Base-by-base conservation (phyloP, 2,329 filamentous ascomycete species). In the Daldinia eschscholtzii region DNA sequence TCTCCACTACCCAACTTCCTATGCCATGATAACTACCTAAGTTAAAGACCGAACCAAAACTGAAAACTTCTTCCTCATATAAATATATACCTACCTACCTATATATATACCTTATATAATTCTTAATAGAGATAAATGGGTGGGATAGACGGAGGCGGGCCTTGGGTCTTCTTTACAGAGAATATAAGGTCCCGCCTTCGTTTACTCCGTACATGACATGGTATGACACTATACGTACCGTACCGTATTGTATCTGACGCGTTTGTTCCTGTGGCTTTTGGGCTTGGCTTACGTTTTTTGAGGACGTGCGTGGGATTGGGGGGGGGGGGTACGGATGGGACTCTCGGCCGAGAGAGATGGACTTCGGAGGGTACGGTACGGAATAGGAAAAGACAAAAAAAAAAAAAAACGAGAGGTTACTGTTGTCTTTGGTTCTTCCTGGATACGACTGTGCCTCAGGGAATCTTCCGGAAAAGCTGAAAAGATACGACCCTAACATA, bases 11-110 rank as follows among this genome's bases (percentile, higher is more conserved):
- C 53, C 26, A 58, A 18, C 53, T 67, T 71, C 55, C 57, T 57
- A 62, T 57, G 69, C 60, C 60, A 71, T 61, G 53, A 69, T 71
- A 67, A 46, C 66, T 71, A 3, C 10, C 3, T 20, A 55, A 55
- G 3, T 18, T 28, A 10, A 13, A 50, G 3, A 28, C 44, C 20
- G 28, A 12, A 50, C 44, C 41, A 39, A 35, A 18, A 61, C 61
- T 33, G 53, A 28, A 41, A 39, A 35, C 30, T 35, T 35, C 56
- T 10, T 39, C 56, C 50, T 41, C 57, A n/a, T 63, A 4, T 35
- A 23, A 23, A 23, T 23, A 23, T 23, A 23, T 23, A 23, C 20
- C 20, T 23, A 23, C n/a, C n/a, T n/a, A n/a, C n/a, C n/a, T n/a
- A n/a, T 42, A 44, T 41, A 42, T 42, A 42, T 33, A 33, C 30